Base-by-base conservation (phyloP, 208 protist genomes). In the Leishmania amazonensis region DNA sequence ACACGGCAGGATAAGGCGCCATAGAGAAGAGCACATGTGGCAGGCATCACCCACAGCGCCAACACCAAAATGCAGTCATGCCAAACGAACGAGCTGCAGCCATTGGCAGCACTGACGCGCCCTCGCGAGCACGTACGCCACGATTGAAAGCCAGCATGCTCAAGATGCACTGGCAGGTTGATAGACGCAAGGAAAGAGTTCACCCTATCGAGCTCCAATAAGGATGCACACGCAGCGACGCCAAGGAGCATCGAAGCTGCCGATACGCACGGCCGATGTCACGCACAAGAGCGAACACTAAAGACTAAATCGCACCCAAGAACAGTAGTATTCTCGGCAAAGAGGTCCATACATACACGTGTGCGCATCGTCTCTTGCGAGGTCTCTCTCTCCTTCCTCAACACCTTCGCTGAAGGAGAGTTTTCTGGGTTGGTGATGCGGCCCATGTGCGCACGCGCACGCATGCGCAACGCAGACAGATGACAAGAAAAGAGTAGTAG, bases 111-210 rank as follows among this genome's bases (percentile, higher is more conserved):
- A 15, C 19, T n/a, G 13, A 31, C 19, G 8, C 11, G 31, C 6
- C 38, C 38, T 40, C 6, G 38, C n/a, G 38, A 15, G 38, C 6
- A 47, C 35, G 67, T 28, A 1, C 3, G 19, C 67, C 40, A n/a
- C 60, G 65, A 40, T 35, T 15, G 60, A 31, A 38, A 11, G 24
- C n/a, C 24, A 65, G n/a, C 9, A 3, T 65, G 60, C n/a, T 38
- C n/a, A n/a, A 38, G 60, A 65, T 65, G 60, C n/a, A 83, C 64
- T 86, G 81, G 80, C 95, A 96, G 67, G 90, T 84, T 84, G 1
- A 80, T 72, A 65, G 86, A 92, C 31, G 87, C 76, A 3, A 90
- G 58, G 7, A n/a, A 13, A 8, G 60, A 65, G 17, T 13, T 54
- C 60, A 38, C n/a, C 11, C 0, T 3, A 35, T 65, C 9, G 11